phyloP scores from a whole-genome alignment of 169 alveolate species.

The Plasmodium vivax region DNA sequence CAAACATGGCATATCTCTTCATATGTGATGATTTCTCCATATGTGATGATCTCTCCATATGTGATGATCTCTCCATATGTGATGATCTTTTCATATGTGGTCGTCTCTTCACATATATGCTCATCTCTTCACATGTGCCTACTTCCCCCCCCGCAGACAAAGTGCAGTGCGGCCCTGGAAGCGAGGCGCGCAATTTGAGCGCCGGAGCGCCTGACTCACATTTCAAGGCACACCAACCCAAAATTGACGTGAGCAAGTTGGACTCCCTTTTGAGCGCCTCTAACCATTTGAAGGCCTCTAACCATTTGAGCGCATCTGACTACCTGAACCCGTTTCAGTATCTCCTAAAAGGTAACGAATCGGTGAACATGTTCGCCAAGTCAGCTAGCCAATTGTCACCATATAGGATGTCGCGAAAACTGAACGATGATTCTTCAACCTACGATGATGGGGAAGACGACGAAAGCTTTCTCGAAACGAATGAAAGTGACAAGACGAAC shows the following conservation, averaged over 20 bases:
- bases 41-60: neutral
- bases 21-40: neutral
- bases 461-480: slow-evolving; percentile 39
- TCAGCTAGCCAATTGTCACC: neutral
- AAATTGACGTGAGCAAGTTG: neutral
- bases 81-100: too few relatives aligned
- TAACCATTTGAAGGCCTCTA: too few relatives aligned
- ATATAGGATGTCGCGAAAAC: slow-evolving; percentile 13
- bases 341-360: slow-evolving; percentile 3
- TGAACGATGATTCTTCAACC: neutral
- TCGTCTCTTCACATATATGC: too few relatives aligned
- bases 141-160: neutral
- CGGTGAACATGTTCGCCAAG: neutral
- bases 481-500: neutral
- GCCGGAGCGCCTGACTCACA: neutral
- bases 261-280: neutral
- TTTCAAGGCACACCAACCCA: neutral
- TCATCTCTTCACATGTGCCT: neutral
- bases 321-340: neutral
- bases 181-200: neutral
- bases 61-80: too few relatives aligned
- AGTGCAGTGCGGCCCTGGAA: neutral
- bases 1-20: too few relatives aligned
- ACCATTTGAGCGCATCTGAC: too few relatives aligned
- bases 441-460: neutral